phyloP scores from a whole-genome alignment of 148 eudicot species.

The Chenopodium formosanum region DNA sequence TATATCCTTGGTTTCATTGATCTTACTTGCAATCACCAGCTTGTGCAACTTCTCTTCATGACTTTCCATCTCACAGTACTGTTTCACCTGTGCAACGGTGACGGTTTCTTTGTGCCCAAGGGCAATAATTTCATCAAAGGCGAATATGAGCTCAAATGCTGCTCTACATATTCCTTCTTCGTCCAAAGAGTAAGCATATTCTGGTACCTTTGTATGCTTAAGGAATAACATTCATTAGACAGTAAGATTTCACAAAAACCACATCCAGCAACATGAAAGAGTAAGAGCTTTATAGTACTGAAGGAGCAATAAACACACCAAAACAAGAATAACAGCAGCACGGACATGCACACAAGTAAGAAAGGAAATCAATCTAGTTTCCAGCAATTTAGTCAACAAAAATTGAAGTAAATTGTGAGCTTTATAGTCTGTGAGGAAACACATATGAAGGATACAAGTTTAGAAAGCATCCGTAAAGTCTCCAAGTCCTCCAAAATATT shows the following conservation, averaged over 20 bases:
- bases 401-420: not conserved
- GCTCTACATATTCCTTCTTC: slow-evolving; percentile 88
- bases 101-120: slow-evolving; percentile 96
- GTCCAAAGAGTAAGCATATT: slow-evolving; percentile 74
- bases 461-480: slow-evolving; percentile 91
- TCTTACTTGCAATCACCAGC: slow-evolving; percentile 85
- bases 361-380: not conserved
- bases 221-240: slow-evolving; percentile 37
- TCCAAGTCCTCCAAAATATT: slow-evolving; percentile 99
- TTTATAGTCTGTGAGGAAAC: not conserved
- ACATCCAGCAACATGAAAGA: slow-evolving; percentile 3
- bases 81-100: slow-evolving; percentile 92
- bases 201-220: slow-evolving; percentile 75
- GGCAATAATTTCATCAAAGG: slow-evolving; percentile 92
- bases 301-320: not conserved
- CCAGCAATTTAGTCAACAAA: not conserved
- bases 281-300: not conserved
- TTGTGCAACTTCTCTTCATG: slow-evolving; percentile 98
- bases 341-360: not conserved
- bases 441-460: slow-evolving; percentile 67
- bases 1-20: slow-evolving; percentile 90
- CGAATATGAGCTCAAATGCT: slow-evolving; percentile 89
- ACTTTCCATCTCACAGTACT: slow-evolving; percentile 99
- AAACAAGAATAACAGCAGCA: not conserved
- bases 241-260: not conserved